These are phyloP conservation scores for Schizopora paradoxa DNA, from an alignment of 1,284 basidiomycete genomes.

Conservation along the genomic window DNA sequence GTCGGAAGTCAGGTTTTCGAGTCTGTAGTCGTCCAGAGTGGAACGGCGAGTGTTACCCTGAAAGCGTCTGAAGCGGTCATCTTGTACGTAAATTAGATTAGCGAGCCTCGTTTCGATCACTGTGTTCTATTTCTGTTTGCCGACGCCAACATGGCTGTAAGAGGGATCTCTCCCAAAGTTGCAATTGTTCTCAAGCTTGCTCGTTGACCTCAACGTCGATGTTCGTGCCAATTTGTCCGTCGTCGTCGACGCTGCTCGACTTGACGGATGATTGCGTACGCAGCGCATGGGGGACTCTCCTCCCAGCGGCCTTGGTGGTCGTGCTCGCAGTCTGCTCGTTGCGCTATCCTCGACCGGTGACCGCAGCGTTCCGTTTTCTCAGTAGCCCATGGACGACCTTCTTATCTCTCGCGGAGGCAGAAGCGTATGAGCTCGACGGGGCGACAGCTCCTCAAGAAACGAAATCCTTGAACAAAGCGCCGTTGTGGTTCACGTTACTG, in stretches of 20 bases:
- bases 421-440: constrained; percentile 5
- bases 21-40: constrained; percentile 25
- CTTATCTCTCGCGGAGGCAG: background rate
- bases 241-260: constrained; percentile 31
- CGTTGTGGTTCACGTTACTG: constrained; percentile 51
- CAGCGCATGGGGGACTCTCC: constrained; percentile 47
- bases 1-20: constrained; percentile 30
- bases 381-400: background rate
- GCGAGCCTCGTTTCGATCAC: too few relatives aligned
- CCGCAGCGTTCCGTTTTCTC: background rate
- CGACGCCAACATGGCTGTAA: too few relatives aligned
- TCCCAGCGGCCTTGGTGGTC: constrained; percentile 46
- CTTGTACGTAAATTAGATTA: too few relatives aligned
- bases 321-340: too few relatives aligned
- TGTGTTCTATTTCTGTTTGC: too few relatives aligned
- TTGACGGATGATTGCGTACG: constrained; percentile 49
- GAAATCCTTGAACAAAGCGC: constrained; percentile 16
- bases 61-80: constrained; percentile 37
- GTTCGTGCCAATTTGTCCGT: background rate
- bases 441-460: background rate
- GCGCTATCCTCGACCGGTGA: too few relatives aligned
- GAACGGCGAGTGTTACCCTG: constrained; percentile 28
- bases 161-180: too few relatives aligned
- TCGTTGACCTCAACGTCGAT: background rate
- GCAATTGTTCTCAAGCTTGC: too few relatives aligned